A percentile compares a stretch with the other conserved stretches of the same genome.
phyloP scores from a whole-genome alignment of 1,284 basidiomycete genomes.

The Rhodotorula sp. region DNA sequence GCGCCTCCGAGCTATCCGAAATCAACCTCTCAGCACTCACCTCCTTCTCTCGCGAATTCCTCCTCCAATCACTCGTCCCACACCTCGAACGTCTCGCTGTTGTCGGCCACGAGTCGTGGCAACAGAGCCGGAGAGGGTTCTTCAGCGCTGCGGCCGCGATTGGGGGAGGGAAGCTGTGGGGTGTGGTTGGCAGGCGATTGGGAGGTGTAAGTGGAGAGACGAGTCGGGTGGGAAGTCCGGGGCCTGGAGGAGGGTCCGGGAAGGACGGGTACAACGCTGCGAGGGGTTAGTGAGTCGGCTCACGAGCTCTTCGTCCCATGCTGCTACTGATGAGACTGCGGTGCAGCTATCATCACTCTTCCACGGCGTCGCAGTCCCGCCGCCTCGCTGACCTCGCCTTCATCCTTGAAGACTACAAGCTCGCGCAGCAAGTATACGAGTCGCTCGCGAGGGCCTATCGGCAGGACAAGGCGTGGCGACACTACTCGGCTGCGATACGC shows the following conservation, averaged over 20 bases:
- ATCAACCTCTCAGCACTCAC: slow-evolving; percentile 56
- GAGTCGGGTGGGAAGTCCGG: slow-evolving; percentile 48
- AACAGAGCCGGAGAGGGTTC: slow-evolving; percentile 75
- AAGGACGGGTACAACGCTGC: slow-evolving; percentile 40
- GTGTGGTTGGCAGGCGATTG: slow-evolving; percentile 44
- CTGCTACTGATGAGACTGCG: slow-evolving; percentile 33
- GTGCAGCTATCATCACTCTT: slow-evolving; percentile 52
- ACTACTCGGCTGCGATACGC: slow-evolving; percentile 51
- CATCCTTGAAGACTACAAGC: slow-evolving; percentile 81
- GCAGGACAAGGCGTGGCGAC: slow-evolving; percentile 50
- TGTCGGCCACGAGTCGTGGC: slow-evolving; percentile 92
- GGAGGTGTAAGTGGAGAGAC: background rate
- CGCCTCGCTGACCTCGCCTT: slow-evolving; percentile 95
- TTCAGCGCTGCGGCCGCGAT: slow-evolving; percentile 60
- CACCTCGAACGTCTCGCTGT: slow-evolving; percentile 94
- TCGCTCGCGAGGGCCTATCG: slow-evolving; percentile 58
- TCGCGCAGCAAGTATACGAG: slow-evolving; percentile 84
- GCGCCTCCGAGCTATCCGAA: slow-evolving; percentile 8
- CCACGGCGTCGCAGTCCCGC: slow-evolving; percentile 54
- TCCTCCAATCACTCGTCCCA: slow-evolving; percentile 84
- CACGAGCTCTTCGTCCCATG: background rate
- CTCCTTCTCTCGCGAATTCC: slow-evolving; percentile 82
- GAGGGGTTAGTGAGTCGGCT: slow-evolving; percentile 43
- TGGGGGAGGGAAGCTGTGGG: slow-evolving; percentile 53
- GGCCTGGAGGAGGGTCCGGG: slow-evolving; percentile 28